Evolutionary conservation across 345 rosid genomes (phyloP).

Genomic region (Populus deltoides): DNA sequence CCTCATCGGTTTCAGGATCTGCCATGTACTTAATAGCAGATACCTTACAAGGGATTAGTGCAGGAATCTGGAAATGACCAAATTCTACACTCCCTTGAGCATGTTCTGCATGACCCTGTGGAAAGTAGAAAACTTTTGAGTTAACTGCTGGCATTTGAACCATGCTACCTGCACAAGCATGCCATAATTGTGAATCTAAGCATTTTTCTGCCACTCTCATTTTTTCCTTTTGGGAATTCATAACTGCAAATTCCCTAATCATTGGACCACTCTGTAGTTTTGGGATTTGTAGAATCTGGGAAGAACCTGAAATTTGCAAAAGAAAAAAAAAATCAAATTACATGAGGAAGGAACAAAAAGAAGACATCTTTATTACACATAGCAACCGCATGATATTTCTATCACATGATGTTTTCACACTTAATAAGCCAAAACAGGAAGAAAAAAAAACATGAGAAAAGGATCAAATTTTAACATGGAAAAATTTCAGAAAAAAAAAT

Average conservation of each 20-base stretch:
- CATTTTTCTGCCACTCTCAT: slow-evolving; percentile 48
- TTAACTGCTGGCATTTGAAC: slow-evolving; percentile 79
- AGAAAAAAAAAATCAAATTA: not conserved
- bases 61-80: slow-evolving; percentile 42
- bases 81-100: slow-evolving; percentile 61
- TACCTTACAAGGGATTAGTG: slow-evolving; percentile 59
- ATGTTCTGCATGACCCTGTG: slow-evolving; percentile 96
- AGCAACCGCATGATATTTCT: not conserved
- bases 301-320: not conserved
- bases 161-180: slow-evolving; percentile 99
- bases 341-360: not conserved
- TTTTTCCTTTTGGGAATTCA: slow-evolving; percentile 16
- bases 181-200: slow-evolving; percentile 94
- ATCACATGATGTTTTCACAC: not conserved
- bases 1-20: slow-evolving; percentile 89
- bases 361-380: not conserved
- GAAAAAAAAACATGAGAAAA: not conserved
- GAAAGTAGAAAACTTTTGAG: slow-evolving; percentile 79
- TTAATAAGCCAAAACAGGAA: not conserved
- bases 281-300: slow-evolving; percentile 3
- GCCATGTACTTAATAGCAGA: slow-evolving; percentile 75
- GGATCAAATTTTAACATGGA: not conserved
- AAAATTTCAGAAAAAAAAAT: not conserved
- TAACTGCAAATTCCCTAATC: slow-evolving; percentile 26
- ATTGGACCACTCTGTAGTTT: not conserved